phyloP scores from a whole-genome alignment of 805 yeast genomes.

The Wickerhamomyces bovis region DNA sequence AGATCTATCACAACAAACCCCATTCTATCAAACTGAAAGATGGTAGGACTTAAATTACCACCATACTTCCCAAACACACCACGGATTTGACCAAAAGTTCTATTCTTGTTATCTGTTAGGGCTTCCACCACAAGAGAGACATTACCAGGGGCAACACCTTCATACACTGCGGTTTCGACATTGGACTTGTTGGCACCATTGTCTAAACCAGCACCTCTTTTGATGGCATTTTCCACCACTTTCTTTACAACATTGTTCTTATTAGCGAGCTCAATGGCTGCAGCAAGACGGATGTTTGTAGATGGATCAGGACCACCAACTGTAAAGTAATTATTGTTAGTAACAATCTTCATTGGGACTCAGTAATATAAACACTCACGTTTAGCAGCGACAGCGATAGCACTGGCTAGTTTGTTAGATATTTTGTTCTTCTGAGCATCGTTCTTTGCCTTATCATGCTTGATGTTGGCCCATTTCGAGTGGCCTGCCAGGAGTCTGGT shows the following conservation, averaged over 20 bases:
- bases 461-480: constrained; percentile 91
- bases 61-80: constrained; percentile 67
- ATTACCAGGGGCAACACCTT: constrained; percentile 91
- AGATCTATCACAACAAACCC: constrained; percentile 61
- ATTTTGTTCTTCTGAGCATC: constrained; percentile 72
- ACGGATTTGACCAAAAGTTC: constrained; percentile 73
- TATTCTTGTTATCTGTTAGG: constrained; percentile 78
- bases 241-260: constrained; percentile 73
- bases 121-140: constrained; percentile 83
- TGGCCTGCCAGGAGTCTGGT: constrained; percentile 50
- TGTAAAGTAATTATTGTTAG: constrained; percentile 3
- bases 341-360: constrained; percentile 2
- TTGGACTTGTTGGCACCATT: constrained; percentile 38
- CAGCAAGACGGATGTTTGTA: constrained; percentile 53
- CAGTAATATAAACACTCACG: too few relatives aligned
- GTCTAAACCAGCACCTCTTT: constrained; percentile 72
- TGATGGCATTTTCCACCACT: constrained; percentile 82
- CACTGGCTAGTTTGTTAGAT: constrained; percentile 64
- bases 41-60: constrained; percentile 69
- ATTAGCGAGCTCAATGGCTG: constrained; percentile 74
- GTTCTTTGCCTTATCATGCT: constrained; percentile 89
- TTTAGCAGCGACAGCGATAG: constrained; percentile 71
- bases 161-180: constrained; percentile 61
- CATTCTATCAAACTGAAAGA: constrained; percentile 67
- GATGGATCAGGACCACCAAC: constrained; percentile 64